Evolutionary conservation across 148 eudicot genomes (phyloP).

Genomic region (Dianthus caryophyllus): DNA sequence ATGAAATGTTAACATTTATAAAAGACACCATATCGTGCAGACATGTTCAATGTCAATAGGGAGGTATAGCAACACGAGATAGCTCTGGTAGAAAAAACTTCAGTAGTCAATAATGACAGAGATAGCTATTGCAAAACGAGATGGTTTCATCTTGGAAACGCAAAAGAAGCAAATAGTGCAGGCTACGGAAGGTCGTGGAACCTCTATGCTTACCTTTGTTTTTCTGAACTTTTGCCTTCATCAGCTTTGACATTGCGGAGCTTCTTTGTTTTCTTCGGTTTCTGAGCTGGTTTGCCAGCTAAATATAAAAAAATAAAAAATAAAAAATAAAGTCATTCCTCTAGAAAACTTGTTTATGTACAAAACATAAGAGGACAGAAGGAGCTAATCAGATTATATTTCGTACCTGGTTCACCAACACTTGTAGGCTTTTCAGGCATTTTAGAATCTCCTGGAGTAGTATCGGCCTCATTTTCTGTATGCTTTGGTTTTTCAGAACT

Average conservation of each 20-base stretch:
- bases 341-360: neutral
- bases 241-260: conserved; percentile 27
- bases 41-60: neutral
- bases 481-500: conserved; percentile 75
- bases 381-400: neutral
- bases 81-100: neutral
- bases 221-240: conserved; percentile 54
- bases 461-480: conserved; percentile 16
- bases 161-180: conserved; percentile 7
- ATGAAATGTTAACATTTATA: neutral
- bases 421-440: conserved; percentile 24
- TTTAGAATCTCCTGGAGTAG: conserved; percentile 20
- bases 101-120: neutral
- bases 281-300: conserved; percentile 27
- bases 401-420: conserved; percentile 26
- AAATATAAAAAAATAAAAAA: conserved; percentile 10
- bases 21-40: neutral
- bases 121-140: neutral
- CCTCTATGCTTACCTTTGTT: conserved; percentile 46
- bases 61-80: neutral
- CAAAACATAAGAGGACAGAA: neutral
- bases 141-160: neutral
- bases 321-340: conserved; percentile 1
- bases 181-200: conserved; percentile 2
- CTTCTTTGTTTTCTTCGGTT: conserved; percentile 31